Evolutionary conservation across 2,329 filamentous ascomycete species (phyloP).

Genomic region (Penicillium brevicompactum): DNA sequence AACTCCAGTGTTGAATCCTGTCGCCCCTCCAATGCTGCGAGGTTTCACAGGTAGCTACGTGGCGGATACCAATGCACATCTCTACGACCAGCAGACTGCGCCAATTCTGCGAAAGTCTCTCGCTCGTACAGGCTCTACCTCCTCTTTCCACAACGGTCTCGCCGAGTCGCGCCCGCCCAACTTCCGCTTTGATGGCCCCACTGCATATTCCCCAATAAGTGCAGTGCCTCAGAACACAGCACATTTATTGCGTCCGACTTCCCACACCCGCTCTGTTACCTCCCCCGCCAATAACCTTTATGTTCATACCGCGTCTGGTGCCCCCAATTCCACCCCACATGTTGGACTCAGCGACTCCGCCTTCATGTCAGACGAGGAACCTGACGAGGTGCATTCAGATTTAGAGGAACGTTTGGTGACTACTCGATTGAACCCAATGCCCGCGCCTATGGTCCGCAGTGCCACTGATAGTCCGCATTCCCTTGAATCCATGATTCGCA

Average conservation of each 20-base stretch:
- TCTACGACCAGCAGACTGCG: conserved; percentile 91
- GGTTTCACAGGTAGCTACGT: conserved; percentile 64
- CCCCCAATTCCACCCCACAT: conserved; percentile 51
- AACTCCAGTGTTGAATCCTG: conserved; percentile 55
- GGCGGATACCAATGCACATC: conserved; percentile 73
- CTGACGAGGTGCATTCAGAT: conserved; percentile 77
- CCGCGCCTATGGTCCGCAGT: conserved; percentile 32
- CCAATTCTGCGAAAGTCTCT: conserved; percentile 86
- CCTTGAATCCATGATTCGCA: conserved; percentile 48
- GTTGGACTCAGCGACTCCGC: conserved; percentile 55
- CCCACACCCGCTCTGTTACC: conserved; percentile 82
- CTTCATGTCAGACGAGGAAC: conserved; percentile 75
- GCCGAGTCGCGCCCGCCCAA: conserved; percentile 68
- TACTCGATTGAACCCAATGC: conserved; percentile 25
- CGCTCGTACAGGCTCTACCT: conserved; percentile 68
- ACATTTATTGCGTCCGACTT: conserved; percentile 59
- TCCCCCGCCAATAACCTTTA: conserved; percentile 66
- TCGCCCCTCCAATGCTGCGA: conserved; percentile 40
- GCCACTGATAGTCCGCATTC: conserved; percentile 46
- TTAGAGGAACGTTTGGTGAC: conserved; percentile 66
- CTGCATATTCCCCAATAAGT: conserved; percentile 51
- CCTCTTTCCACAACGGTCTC: conserved; percentile 86
- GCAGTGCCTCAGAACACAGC: conserved; percentile 37
- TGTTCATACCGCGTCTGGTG: conserved; percentile 52
- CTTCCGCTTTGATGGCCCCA: conserved; percentile 51